Evolutionary conservation across 768 basidiomycete genomes (phyloP).

Genomic region (Hypholoma fasciculare): DNA sequence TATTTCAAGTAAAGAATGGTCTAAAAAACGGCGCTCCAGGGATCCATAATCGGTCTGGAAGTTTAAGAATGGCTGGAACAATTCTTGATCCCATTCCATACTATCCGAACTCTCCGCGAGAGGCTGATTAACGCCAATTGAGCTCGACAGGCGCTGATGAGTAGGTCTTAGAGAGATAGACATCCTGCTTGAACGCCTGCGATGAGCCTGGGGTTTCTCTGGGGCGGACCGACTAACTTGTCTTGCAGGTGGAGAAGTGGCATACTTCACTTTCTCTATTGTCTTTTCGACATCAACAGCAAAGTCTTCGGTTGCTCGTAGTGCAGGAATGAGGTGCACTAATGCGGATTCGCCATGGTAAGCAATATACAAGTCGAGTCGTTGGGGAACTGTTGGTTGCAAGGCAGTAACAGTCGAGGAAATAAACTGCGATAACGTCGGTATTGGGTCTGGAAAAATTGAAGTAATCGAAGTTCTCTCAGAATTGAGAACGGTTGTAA

Average conservation of each 20-base stretch:
- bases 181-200: constrained; percentile 62
- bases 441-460: constrained; percentile 86
- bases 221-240: constrained; percentile 8
- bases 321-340: constrained; percentile 67
- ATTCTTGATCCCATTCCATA: constrained; percentile 84
- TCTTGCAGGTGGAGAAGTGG: constrained; percentile 21
- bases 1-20: constrained; percentile 53
- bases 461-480: constrained; percentile 75
- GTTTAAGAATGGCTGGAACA: constrained; percentile 94
- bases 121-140: constrained; percentile 19
- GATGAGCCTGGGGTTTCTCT: constrained; percentile 33
- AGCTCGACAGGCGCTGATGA: constrained; percentile 29
- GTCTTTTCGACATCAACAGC: constrained; percentile 71
- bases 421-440: constrained; percentile 79
- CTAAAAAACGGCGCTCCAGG: constrained; percentile 73
- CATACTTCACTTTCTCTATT: constrained; percentile 67
- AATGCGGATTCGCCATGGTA: constrained; percentile 65
- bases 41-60: constrained; percentile 83
- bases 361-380: constrained; percentile 70
- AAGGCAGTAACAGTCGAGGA: constrained; percentile 78
- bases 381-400: constrained; percentile 79
- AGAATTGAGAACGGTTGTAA: constrained; percentile 62
- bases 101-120: constrained; percentile 29
- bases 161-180: constrained; percentile 62
- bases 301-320: constrained; percentile 82